Evolutionary conservation across 2,329 filamentous ascomycete genomes (phyloP), one percentile per base, ranked within the genome.

Genomic region (Cladosporium colombiae): DNA sequence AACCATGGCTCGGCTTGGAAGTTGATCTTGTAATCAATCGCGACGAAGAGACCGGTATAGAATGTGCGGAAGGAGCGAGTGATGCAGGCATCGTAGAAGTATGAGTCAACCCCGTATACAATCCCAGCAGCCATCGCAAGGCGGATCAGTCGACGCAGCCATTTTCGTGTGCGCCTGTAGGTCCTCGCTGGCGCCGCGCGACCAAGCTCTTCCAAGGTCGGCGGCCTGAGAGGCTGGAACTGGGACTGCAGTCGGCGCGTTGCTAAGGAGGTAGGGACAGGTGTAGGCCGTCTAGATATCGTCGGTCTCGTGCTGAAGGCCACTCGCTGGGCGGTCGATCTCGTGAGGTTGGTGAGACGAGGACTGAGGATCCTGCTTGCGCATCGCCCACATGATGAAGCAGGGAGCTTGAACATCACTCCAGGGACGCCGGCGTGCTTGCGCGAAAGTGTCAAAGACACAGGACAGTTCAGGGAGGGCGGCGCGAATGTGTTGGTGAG

Each of bases 11-110:
- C 82, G 6, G 91, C 85, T 6, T 92, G 87, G 78, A 99, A 99
- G 79, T 99, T 98, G 78, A 98, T 83, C 81, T 97, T 98, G 83
- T 99, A 98, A 81, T 99, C 95, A 27, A 93, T 74, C 0, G 93
- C 94, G 18, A 96, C 91, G 55, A 93, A 75, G 13, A 96, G 81
- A 8, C 93, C 94, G 2, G 87, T 87, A 49, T 85, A 84, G 77
- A 98, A 97, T 0, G 95, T 97, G 50, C 90, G 89, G 50, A 91
- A 78, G 27, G 91, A 94, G 65, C 95, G 90, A 44, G 85, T 87
- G 29, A 97, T 80, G 14, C 91, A 90, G 0, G 91, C 89, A 60
- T 92, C 91, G 78, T 95, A 96, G 74, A 91, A 83, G 69, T 90
- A 85, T 16, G 79, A 85, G 79, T 99, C 95, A 67, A 89, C 73